Conservation (phyloP, 2,329 filamentous ascomycete genomes). For the Calonectria pseudoreteaudii region DNA sequence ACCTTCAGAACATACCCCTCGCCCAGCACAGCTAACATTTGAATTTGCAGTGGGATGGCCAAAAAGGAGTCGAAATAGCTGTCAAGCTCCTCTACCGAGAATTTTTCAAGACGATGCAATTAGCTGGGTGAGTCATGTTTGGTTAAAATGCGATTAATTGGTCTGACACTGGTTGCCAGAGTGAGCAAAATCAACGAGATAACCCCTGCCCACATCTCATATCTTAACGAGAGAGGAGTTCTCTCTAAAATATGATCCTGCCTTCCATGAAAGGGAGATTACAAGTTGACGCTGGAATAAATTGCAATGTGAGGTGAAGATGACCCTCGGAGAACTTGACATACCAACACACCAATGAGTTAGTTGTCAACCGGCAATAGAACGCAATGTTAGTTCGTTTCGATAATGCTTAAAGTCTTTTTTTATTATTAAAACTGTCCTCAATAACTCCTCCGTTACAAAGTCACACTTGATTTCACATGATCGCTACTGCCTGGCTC, state of each 20-base stretch:
- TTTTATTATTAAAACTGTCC: neutral
- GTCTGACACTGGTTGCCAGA: neutral
- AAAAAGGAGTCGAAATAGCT: constrained; percentile 44
- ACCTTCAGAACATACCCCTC: neutral
- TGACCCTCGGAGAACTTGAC: neutral
- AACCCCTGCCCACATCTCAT: neutral
- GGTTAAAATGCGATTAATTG: neutral
- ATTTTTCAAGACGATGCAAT: constrained; percentile 38
- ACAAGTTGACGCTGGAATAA: neutral
- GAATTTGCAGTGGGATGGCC: constrained; percentile 37
- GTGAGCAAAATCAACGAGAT: neutral
- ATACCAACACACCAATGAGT: neutral
- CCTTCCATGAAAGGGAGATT: neutral
- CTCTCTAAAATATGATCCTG: neutral
- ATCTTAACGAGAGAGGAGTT: neutral
- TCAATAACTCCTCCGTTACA: neutral
- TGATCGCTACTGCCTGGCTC: neutral
- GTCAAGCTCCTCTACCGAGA: constrained; percentile 49
- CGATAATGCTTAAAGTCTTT: neutral
- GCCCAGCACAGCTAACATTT: neutral
- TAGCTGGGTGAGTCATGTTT: constrained; percentile 24
- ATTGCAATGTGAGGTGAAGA: neutral
- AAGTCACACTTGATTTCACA: neutral
- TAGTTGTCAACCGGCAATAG: neutral
- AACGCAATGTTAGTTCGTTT: neutral